Evolutionary conservation across 2,329 filamentous ascomycete genomes (phyloP).

Genomic region (Talaromyces marneffei): DNA sequence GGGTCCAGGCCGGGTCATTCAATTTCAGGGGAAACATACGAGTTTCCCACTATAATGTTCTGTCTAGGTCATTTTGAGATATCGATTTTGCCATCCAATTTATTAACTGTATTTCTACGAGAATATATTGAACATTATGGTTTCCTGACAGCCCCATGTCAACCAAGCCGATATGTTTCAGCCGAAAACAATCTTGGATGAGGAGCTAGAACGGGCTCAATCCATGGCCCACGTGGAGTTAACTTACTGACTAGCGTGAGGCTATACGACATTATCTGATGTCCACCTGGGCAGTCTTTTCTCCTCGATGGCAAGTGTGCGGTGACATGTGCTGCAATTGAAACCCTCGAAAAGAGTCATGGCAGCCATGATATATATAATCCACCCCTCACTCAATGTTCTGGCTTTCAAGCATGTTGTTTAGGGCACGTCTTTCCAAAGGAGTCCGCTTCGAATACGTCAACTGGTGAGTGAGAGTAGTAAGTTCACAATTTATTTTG

Average conservation of each 20-base stretch:
- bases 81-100: background rate
- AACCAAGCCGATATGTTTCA: background rate
- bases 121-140: background rate
- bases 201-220: background rate
- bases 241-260: too few relatives aligned
- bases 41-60: background rate
- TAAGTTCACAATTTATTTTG: background rate
- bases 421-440: background rate
- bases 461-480: too few relatives aligned
- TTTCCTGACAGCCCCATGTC: background rate
- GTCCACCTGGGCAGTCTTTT: too few relatives aligned
- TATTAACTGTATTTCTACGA: background rate
- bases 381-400: too few relatives aligned
- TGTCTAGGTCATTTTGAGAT: background rate
- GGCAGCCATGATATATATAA: too few relatives aligned
- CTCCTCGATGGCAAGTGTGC: too few relatives aligned
- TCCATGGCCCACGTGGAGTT: background rate
- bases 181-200: background rate
- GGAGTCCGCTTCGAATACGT: background rate
- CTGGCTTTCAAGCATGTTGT: background rate
- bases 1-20: background rate
- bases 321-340: too few relatives aligned
- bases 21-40: background rate
- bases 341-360: too few relatives aligned
- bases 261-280: too few relatives aligned